Base-by-base conservation (phyloP, 2,329 filamentous ascomycete species). In the Bipolaris victoriae region DNA sequence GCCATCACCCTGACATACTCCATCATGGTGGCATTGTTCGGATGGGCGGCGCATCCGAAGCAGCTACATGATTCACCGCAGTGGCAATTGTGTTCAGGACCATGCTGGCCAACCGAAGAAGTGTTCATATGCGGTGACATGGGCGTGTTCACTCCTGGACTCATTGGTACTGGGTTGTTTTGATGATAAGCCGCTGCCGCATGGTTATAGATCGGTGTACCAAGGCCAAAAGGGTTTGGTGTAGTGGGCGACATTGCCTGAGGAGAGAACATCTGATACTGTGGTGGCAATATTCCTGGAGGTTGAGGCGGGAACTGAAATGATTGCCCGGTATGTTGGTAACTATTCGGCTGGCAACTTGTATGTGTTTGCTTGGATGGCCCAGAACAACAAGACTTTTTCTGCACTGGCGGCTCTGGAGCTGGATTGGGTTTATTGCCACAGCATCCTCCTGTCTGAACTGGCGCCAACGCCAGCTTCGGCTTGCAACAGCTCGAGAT, bases 31-130 rank as follows among this genome's bases (percentile, higher is more conserved):
- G 85, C 80, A 63, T 90, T 90, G 67, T 87, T 88, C 11, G 88
- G 86, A 70, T 90, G 88, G 2, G 84, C 85, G 5, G 86, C 81
- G 69, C 88, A 91, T 10, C 87, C 88, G 35, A 90, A 78, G 68
- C 88, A 91, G 63, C 87, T 82, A 63, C 88, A 91, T 26, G 79
- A 79, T 52, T 88, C 84, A 18, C 88, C 88, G 67, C 88, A 91
- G 46, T 80, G 79, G 65, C 88, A 91, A 22, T 80, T 78, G 60
- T 84, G 81, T 37, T 74, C 76, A 2, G 63, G 65, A 52, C 74
- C 78, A 46, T 79, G 68, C 46, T 62, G 65, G 15, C 48, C 55
- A 77, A 56, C 71, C 44, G 78, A 66, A 20, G 60, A 57, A 11
- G 52, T 49, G 77, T 51, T 70, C 18, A 49, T 26, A 77, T 65